Conservation (phyloP, 2,329 filamentous ascomycete species). For the Trichoderma arundinaceum region DNA sequence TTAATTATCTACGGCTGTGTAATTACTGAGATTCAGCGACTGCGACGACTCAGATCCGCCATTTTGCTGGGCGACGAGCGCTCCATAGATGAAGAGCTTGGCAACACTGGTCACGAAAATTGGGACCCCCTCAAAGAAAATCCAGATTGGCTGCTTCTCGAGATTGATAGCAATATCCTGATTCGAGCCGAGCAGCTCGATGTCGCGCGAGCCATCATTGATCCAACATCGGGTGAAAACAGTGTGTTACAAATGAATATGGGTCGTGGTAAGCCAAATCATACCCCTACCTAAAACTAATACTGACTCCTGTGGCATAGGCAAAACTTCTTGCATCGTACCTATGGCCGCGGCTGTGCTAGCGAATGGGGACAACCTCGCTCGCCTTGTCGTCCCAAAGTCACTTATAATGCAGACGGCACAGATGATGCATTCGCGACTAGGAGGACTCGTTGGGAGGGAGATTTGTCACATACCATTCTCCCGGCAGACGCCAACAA, state of each 20-base stretch:
- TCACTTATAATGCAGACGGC: constrained; percentile 63
- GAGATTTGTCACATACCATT: constrained; percentile 63
- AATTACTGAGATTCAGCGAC: constrained; percentile 43
- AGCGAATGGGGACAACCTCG: constrained; percentile 53
- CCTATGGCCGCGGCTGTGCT: constrained; percentile 56
- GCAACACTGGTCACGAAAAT: constrained; percentile 51
- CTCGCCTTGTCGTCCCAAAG: constrained; percentile 62
- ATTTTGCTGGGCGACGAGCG: neutral
- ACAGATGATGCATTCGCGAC: constrained; percentile 58
- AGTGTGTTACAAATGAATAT: constrained; percentile 71
- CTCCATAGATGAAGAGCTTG: constrained; percentile 16
- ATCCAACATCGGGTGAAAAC: constrained; percentile 57
- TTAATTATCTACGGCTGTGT: constrained; percentile 52
- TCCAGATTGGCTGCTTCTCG: constrained; percentile 67
- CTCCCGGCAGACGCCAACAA: constrained; percentile 51
- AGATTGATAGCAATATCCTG: constrained; percentile 68
- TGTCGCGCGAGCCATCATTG: constrained; percentile 65
- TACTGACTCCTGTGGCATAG: constrained; percentile 38
- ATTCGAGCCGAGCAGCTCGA: constrained; percentile 67
- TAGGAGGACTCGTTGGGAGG: constrained; percentile 61
- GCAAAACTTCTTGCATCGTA: constrained; percentile 63
- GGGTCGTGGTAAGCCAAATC: constrained; percentile 57
- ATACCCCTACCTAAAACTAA: neutral
- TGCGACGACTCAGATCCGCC: constrained; percentile 12
- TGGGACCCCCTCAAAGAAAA: constrained; percentile 61